Base-by-base conservation (phyloP, 164 flowering plant species). In the Pachysandra terminalis region DNA sequence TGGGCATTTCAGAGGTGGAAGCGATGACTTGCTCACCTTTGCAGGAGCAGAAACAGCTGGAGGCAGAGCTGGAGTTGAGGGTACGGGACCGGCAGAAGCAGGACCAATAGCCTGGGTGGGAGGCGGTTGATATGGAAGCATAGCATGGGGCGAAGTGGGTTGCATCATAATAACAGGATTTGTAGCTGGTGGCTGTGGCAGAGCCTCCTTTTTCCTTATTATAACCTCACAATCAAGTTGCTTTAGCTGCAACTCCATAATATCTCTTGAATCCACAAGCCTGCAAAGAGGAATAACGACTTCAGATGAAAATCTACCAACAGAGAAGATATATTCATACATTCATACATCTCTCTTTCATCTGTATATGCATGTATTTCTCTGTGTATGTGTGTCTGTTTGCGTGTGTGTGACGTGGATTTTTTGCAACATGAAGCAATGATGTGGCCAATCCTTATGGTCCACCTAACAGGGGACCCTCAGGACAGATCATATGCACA, bases 241-340 rank as follows among this genome's bases (percentile, higher is more conserved):
- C 81, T 89, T 87, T 64, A 89, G 76, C 71, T 87, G 74, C 74
- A 89, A 77, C 78, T 89, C 94, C 73, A 72, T 63, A 23, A 89
- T 83, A 70, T 89, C 90, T 73, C 84, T 83, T 65, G 94, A 87
- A 76, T 89, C 91, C 66, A 89, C 94, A 63, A 86, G 82, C 72
- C 93, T 88, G 80, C n/a, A 27, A 57, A 76, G 17, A n/a, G 49
- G 24, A 55, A 41, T 27, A 22, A 67, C 24, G 61, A 37, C 14
- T 64, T 27, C 19, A 22, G 52, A 68, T 55, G 21, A 64, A 16
- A 32, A 9, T 32, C 7, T 32, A 32, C 37, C 37, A 7, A 3
- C 37, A 32, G 37, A 7, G 37, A 32, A 3, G 37, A 32, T 3
- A 32, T 7, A 3, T 32, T 32, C 7, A n/a, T n/a, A n/a, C n/a